phyloP scores from a whole-genome alignment of 73 alveolate genomes.

The Blepharisma stoltei region DNA sequence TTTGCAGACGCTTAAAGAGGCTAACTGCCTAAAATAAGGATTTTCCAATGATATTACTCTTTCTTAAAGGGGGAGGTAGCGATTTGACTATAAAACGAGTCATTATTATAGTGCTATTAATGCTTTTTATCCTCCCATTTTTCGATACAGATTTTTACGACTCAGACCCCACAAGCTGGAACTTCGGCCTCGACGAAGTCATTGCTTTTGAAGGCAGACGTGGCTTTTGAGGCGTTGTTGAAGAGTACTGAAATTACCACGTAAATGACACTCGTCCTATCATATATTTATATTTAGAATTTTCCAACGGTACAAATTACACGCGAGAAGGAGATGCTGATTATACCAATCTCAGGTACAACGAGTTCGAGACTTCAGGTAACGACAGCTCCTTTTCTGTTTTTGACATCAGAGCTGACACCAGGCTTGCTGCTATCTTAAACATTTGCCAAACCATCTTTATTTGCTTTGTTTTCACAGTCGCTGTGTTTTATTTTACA shows the following conservation, averaged over 20 bases:
- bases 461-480: conserved; percentile 80
- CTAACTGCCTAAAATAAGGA: neutral
- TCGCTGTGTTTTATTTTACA: conserved; percentile 77
- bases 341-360: conserved; percentile 11
- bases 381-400: conserved; percentile 16
- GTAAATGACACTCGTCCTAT: conserved; percentile 27
- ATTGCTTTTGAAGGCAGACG: conserved; percentile 18
- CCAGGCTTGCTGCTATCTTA: conserved; percentile 64
- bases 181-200: conserved; percentile 31
- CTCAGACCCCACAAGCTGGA: conserved; percentile 31
- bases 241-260: conserved; percentile 22
- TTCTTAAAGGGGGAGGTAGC: conserved; percentile 37
- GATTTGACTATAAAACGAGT: conserved; percentile 85
- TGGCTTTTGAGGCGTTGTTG: conserved; percentile 26
- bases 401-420: conserved; percentile 54
- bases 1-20: too few species aligned
- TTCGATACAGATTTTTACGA: conserved; percentile 45
- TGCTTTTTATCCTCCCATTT: conserved; percentile 73
- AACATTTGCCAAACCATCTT: conserved; percentile 83
- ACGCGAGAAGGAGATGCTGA: neutral
- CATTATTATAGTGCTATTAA: conserved; percentile 79
- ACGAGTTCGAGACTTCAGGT: neutral
- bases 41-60: neutral
- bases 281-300: neutral
- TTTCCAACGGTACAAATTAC: neutral